Percentiles rank a stretch among this genome's conserved stretches.
phyloP scores from a whole-genome alignment of 192 early-diverging fungal genomes.

The Lunasporangiospora selenospora region DNA sequence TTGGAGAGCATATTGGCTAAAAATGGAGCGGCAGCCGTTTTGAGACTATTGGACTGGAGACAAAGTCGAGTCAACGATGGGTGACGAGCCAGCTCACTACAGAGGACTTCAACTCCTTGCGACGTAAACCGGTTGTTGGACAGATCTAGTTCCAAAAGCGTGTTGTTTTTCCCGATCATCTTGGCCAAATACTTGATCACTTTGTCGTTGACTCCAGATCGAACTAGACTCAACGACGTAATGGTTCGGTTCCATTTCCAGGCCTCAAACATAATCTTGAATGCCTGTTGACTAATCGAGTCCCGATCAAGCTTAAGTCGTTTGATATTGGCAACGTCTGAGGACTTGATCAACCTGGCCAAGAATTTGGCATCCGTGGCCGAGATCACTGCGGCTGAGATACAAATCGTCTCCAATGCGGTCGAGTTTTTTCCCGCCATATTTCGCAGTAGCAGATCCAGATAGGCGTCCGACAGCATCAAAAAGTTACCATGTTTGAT shows the following conservation, averaged over 20 bases:
- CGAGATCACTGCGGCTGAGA: slow-evolving; percentile 20
- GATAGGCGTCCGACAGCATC: slow-evolving; percentile 13
- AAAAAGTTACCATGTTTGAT: slow-evolving; percentile 33
- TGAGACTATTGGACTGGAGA: slow-evolving; percentile 47
- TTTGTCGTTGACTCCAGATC: slow-evolving; percentile 50
- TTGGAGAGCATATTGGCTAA: slow-evolving; percentile 29
- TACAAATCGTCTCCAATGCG: slow-evolving; percentile 14
- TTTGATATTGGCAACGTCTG: slow-evolving; percentile 35
- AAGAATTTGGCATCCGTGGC: slow-evolving; percentile 28
- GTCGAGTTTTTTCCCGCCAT: slow-evolving; percentile 34
- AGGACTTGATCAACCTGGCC: slow-evolving; percentile 25
- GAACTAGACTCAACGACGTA: slow-evolving; percentile 24
- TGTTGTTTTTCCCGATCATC: slow-evolving; percentile 18
- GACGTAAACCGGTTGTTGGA: slow-evolving; percentile 34
- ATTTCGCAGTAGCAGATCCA: slow-evolving; percentile 14
- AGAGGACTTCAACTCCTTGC: slow-evolving; percentile 19
- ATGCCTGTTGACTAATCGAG: slow-evolving; percentile 31
- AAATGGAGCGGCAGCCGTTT: slow-evolving; percentile 13
- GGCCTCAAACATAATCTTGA: slow-evolving; percentile 30
- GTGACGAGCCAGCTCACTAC: slow-evolving; percentile 23
- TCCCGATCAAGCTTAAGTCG: slow-evolving; percentile 21
- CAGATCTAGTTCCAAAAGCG: slow-evolving; percentile 36
- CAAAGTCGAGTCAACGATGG: slow-evolving; percentile 20
- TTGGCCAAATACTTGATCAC: slow-evolving; percentile 36
- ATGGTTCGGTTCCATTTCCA: slow-evolving; percentile 35